Percentiles rank a stretch among this genome's conserved stretches.
phyloP scores from a whole-genome alignment of 805 yeast species.

The Kurtzmaniella fragi region DNA sequence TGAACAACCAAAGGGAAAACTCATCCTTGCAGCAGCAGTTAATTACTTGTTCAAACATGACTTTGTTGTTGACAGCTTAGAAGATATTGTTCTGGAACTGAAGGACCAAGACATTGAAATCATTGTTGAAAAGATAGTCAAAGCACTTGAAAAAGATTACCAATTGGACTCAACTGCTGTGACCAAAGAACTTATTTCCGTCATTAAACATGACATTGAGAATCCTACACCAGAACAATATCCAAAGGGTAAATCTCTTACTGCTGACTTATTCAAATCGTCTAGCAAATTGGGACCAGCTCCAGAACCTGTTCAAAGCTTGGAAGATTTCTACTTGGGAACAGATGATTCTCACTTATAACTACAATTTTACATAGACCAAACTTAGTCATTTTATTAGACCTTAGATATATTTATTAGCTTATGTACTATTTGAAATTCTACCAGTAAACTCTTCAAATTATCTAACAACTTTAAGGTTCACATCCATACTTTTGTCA shows the following conservation, averaged over 20 bases:
- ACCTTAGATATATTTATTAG: neutral
- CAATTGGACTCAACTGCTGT: neutral
- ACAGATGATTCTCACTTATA: constrained; percentile 16
- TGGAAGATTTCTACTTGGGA: constrained; percentile 19
- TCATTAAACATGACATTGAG: constrained; percentile 12
- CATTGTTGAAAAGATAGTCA: constrained; percentile 7
- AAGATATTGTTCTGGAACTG: constrained; percentile 7
- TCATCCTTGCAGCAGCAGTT: constrained; percentile 20
- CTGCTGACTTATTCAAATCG: constrained; percentile 54
- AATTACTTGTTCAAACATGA: constrained; percentile 20
- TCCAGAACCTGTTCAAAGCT: constrained; percentile 47
- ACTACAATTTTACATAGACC: neutral
- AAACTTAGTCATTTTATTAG: neutral
- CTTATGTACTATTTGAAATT: no score
- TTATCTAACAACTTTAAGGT: no score
- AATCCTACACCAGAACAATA: constrained; percentile 33
- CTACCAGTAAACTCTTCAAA: no score
- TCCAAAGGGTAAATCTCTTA: constrained; percentile 47
- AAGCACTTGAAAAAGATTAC: constrained; percentile 5
- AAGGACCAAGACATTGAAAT: constrained; percentile 2
- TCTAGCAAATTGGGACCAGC: constrained; percentile 49
- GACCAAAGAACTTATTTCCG: neutral
- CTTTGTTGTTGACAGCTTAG: constrained; percentile 21
- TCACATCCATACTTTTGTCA: no score
- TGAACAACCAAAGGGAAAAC: constrained; percentile 12